Evolutionary conservation across 331 rosid genomes (phyloP).

Genomic region (Pyracantha coccinea): DNA sequence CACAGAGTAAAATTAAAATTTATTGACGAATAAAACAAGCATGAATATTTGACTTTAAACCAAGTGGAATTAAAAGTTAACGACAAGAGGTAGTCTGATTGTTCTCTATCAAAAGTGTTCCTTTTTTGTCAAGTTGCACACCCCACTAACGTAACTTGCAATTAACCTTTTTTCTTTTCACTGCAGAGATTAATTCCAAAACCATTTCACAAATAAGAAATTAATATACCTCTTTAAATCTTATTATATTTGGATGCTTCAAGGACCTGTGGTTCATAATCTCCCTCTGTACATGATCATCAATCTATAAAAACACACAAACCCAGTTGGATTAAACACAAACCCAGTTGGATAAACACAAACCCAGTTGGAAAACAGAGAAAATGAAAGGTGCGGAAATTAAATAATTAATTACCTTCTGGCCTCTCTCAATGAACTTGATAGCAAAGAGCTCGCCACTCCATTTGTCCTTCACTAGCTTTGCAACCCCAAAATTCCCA

Average conservation of each 20-base stretch:
- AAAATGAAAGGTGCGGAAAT: too few relatives aligned
- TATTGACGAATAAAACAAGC: too few relatives aligned
- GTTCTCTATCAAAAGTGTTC: background rate
- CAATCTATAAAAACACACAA: conserved; percentile 51
- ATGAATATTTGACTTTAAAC: too few relatives aligned
- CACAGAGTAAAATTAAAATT: too few relatives aligned
- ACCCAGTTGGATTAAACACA: background rate
- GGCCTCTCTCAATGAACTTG: conserved; percentile 88
- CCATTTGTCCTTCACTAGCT: conserved; percentile 66
- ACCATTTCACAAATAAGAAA: background rate
- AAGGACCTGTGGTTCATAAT: conserved; percentile 87
- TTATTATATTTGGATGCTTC: conserved; percentile 91
- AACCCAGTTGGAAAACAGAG: too few relatives aligned
- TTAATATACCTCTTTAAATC: conserved; percentile 78
- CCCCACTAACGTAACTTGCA: background rate
- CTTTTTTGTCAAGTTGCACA: background rate
- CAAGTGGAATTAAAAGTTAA: background rate
- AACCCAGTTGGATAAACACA: too few relatives aligned
- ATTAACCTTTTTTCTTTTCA: background rate
- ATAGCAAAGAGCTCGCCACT: conserved; percentile 69
- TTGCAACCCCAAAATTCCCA: conserved; percentile 95
- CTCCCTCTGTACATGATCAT: conserved; percentile 95
- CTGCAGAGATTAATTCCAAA: background rate
- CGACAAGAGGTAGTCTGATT: background rate
- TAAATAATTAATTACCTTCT: conserved; percentile 36